These are phyloP conservation scores for Fusarium sp. DNA, from an alignment of 2,329 filamentous ascomycete species.

Conservation along the genomic window DNA sequence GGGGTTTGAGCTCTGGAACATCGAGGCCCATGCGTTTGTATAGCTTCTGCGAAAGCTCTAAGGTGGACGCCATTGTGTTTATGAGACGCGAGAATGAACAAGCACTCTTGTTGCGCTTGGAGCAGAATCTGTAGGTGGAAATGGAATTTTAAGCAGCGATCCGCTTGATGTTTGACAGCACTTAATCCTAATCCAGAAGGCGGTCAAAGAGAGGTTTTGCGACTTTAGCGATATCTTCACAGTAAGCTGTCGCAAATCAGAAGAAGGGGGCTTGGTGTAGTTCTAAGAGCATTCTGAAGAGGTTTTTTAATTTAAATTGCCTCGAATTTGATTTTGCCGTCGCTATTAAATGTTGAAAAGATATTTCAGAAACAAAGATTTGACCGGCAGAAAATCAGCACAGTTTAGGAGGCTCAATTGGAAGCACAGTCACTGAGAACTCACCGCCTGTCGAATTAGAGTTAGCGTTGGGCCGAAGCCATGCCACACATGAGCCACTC, in stretches of 20 bases:
- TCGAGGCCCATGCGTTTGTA: conserved; percentile 54
- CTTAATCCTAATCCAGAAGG: conserved; percentile 18
- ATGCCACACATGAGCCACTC: conserved; percentile 16
- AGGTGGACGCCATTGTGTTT: conserved; percentile 40
- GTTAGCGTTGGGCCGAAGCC: neutral
- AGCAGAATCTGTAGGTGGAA: neutral
- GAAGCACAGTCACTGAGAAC: neutral
- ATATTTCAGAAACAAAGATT: neutral
- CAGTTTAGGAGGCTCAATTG: neutral
- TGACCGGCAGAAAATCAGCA: conserved; percentile 17
- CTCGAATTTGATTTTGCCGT: neutral
- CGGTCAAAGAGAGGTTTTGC: conserved; percentile 5
- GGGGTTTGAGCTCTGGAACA: conserved; percentile 40
- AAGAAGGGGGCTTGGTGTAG: neutral
- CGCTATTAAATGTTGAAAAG: neutral
- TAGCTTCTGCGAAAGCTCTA: conserved; percentile 54
- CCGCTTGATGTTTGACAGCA: neutral
- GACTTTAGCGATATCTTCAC: neutral
- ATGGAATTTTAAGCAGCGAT: conserved; percentile 23
- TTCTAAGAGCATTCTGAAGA: neutral
- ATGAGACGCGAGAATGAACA: neutral
- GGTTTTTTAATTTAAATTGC: rapidly evolving
- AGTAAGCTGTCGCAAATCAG: neutral
- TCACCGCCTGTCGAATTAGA: conserved; percentile 7
- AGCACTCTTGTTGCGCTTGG: neutral